A percentile compares a stretch with the other conserved stretches of the same genome.
Conservation (phyloP, 495 filamentous ascomycete species). For the Neurospora pannonica region DNA sequence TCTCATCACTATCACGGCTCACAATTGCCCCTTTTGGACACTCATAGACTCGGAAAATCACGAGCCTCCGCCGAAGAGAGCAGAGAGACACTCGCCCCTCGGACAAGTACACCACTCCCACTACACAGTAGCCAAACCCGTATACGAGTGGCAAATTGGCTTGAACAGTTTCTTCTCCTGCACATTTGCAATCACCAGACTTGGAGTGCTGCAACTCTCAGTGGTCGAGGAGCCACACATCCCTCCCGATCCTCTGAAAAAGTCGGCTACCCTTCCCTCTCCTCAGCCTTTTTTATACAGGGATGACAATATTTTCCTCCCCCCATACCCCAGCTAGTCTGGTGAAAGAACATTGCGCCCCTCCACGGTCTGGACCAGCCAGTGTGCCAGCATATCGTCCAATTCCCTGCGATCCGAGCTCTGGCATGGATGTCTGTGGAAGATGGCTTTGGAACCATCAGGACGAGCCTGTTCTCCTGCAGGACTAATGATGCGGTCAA, state of each 20-base stretch:
- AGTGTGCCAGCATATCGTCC: background rate
- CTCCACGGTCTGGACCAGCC: background rate
- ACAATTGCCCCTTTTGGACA: slow-evolving; percentile 1
- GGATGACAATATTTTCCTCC: background rate
- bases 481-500: background rate
- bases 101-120: background rate
- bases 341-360: background rate
- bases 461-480: background rate
- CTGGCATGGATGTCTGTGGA: background rate
- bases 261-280: background rate
- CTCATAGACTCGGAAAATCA: background rate
- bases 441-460: background rate
- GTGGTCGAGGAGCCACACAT: background rate
- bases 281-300: background rate
- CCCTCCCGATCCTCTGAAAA: background rate
- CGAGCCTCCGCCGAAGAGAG: background rate
- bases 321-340: background rate
- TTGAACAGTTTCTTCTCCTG: background rate
- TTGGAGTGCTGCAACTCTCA: background rate
- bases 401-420: background rate
- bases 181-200: background rate
- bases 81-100: background rate
- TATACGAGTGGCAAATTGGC: background rate
- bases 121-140: background rate
- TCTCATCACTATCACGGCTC: slow-evolving; percentile 8